Percentiles rank a stretch among this genome's conserved stretches.
These are phyloP conservation scores for Trichoderma sp. DNA, from an alignment of 2,329 filamentous ascomycete genomes.

Conservation along the genomic window DNA sequence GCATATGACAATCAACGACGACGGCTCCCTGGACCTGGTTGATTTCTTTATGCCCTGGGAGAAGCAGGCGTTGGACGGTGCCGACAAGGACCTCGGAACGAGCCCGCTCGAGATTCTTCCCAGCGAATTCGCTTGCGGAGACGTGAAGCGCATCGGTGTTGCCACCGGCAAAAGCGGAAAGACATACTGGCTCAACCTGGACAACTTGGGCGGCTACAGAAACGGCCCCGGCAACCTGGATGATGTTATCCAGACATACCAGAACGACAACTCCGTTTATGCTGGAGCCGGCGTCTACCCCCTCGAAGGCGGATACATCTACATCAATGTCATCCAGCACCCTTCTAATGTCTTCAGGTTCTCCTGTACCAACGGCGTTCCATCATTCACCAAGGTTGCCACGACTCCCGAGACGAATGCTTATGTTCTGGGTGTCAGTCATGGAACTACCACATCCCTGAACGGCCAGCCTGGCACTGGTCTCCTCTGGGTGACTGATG, in stretches of 20 bases:
- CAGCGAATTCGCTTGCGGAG: slow-evolving; percentile 47
- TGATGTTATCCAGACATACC: slow-evolving; percentile 49
- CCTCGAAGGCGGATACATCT: slow-evolving; percentile 52
- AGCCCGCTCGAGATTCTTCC: slow-evolving; percentile 49
- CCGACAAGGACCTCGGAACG: slow-evolving; percentile 54
- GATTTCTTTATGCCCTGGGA: slow-evolving; percentile 61
- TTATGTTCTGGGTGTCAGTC: slow-evolving; percentile 57
- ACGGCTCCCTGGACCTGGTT: slow-evolving; percentile 48
- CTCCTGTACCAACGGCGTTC: slow-evolving; percentile 53
- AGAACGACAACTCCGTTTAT: slow-evolving; percentile 50
- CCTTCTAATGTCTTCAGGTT: slow-evolving; percentile 62
- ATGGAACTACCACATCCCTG: slow-evolving; percentile 59
- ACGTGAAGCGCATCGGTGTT: slow-evolving; percentile 51
- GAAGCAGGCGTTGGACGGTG: slow-evolving; percentile 53
- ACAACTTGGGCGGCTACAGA: slow-evolving; percentile 46
- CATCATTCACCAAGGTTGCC: slow-evolving; percentile 57
- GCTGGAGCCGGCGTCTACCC: slow-evolving; percentile 53
- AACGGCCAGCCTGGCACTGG: slow-evolving; percentile 57
- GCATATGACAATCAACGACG: slow-evolving; percentile 46
- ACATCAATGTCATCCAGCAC: slow-evolving; percentile 56
- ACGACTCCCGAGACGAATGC: slow-evolving; percentile 54
- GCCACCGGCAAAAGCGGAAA: slow-evolving; percentile 56
- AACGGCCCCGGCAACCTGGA: slow-evolving; percentile 44
- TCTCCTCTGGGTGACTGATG: slow-evolving; percentile 59
- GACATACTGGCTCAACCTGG: slow-evolving; percentile 49